Base-by-base conservation (phyloP, 2,329 filamentous ascomycete species). In the Xylariomycetidae sp. region DNA sequence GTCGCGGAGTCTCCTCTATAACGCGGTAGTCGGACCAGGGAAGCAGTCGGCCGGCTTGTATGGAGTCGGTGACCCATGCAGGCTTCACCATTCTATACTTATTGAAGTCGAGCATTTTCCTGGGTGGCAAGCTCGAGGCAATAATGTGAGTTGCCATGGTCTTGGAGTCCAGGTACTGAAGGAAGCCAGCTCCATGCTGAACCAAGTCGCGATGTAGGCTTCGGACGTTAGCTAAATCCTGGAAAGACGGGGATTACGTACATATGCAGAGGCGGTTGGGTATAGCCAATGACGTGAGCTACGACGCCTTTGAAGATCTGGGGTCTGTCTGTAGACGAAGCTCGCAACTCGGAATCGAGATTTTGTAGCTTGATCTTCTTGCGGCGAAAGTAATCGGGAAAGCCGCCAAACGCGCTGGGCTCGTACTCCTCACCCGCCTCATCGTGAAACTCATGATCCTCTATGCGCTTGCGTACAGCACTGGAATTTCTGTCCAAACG, bases 321-420 rank as follows among this genome's bases (percentile, higher is more conserved):
- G 8, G 88, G 87, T 44, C 85, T 87, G 45, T 82, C 80, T 1
- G 66, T 61, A 2, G 80, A 76, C 4, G 77, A 67, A 19, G 83
- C 74, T 38, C 90, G 81, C 27, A 94, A 69, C 34, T 94, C 78
- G 7, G 80, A 81, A 61, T 98, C 92, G 18, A 92, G 75, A 53
- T 98, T 98, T 60, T 97, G 92, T 4, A 98, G 73, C 57, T 98
- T 98, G 60, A 95, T 80, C 70, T 94, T 96, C 69, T 98, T 98
- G 36, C 89, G 82, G 31, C 89, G 76, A 57, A 96, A 94, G 60
- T 97, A 98, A 54, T 97, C 90, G 16, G 71, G 64, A 51, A 97
- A 94, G 7, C 89, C 90, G 16, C 88, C 87, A 59, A 97, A 98
- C 33, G 76, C 77, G 42, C 88, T 96, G 2, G 72, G 77, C 38